Percentiles rank a stretch among this genome's conserved stretches.
Evolutionary conservation across 495 filamentous ascomycete genomes (phyloP).

Genomic region (Achaetomiella virescens): DNA sequence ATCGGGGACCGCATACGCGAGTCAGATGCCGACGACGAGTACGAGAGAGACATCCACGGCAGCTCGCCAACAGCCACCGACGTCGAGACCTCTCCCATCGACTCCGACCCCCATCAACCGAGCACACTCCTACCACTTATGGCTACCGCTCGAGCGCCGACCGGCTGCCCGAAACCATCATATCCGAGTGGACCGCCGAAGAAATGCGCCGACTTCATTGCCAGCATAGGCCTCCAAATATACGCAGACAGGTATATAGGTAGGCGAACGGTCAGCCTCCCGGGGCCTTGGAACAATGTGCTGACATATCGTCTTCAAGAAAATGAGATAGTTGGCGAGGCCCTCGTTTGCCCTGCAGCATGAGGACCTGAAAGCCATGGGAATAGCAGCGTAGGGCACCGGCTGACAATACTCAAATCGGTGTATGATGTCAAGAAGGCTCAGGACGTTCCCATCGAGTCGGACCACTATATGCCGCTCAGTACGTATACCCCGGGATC

Average conservation of each 20-base stretch:
- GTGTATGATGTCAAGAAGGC: slow-evolving; percentile 93
- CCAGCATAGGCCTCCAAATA: slow-evolving; percentile 69
- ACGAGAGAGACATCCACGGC: slow-evolving; percentile 70
- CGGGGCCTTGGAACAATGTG: not conserved
- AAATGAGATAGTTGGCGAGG: slow-evolving; percentile 90
- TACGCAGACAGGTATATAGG: slow-evolving; percentile 79
- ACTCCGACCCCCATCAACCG: slow-evolving; percentile 74
- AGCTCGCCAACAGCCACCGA: slow-evolving; percentile 70
- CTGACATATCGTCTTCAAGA: slow-evolving; percentile 50
- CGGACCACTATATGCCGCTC: slow-evolving; percentile 87
- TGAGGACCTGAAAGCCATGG: slow-evolving; percentile 91
- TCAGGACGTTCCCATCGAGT: slow-evolving; percentile 82
- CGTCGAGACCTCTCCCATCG: slow-evolving; percentile 71
- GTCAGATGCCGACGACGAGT: slow-evolving; percentile 91
- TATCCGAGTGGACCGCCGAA: slow-evolving; percentile 85
- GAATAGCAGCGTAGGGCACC: slow-evolving; percentile 88
- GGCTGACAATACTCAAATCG: slow-evolving; percentile 86
- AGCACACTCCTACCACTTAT: slow-evolving; percentile 85
- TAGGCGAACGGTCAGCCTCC: slow-evolving; percentile 15
- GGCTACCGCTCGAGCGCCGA: slow-evolving; percentile 61
- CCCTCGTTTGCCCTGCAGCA: slow-evolving; percentile 81
- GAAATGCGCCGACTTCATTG: slow-evolving; percentile 81
- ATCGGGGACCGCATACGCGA: slow-evolving; percentile 61
- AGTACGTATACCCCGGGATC: slow-evolving; percentile 52
- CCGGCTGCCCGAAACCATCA: slow-evolving; percentile 67